phyloP scores from a whole-genome alignment of 2,329 filamentous ascomycete species.

The Ilyonectria destructans region DNA sequence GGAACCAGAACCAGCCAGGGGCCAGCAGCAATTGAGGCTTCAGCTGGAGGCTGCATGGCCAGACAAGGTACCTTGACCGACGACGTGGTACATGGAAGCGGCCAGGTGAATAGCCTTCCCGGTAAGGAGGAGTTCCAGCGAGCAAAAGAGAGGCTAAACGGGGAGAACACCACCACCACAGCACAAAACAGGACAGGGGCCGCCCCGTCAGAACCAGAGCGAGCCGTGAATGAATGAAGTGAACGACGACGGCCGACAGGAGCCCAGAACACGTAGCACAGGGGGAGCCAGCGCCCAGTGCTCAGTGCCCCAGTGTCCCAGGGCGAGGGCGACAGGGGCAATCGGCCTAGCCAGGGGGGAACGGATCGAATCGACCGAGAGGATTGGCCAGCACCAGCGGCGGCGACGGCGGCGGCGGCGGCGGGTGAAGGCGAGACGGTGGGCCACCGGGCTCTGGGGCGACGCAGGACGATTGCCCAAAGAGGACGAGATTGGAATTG shows the following conservation, averaged over 20 bases:
- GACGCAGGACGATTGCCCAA: slow-evolving; percentile 49
- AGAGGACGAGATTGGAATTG: slow-evolving; percentile 53
- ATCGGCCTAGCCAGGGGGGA: slow-evolving; percentile 31
- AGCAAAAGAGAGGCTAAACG: slow-evolving; percentile 6
- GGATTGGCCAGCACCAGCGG: slow-evolving; percentile 33
- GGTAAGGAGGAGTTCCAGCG: background rate
- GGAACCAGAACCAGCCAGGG: slow-evolving; percentile 13
- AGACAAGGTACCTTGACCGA: background rate
- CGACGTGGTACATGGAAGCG: background rate
- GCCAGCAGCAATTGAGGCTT: slow-evolving; percentile 5
- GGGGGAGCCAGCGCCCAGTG: slow-evolving; percentile 8
- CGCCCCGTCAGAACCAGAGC: background rate
- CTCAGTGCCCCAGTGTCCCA: slow-evolving; percentile 7
- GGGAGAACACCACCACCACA: background rate
- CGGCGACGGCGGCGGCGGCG: slow-evolving; percentile 31
- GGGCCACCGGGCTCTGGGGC: slow-evolving; percentile 32
- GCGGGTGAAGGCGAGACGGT: slow-evolving; percentile 30
- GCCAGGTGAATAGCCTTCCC: slow-evolving; percentile 10
- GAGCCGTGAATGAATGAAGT: slow-evolving; percentile 9
- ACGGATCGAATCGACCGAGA: slow-evolving; percentile 15
- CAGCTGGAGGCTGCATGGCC: slow-evolving; percentile 6
- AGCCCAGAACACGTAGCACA: slow-evolving; percentile 18
- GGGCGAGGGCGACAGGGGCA: slow-evolving; percentile 6
- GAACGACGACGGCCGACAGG: background rate
- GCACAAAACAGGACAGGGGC: background rate